Evolutionary conservation across 768 basidiomycete genomes (phyloP).

Genomic region (Sarcodon sp.): DNA sequence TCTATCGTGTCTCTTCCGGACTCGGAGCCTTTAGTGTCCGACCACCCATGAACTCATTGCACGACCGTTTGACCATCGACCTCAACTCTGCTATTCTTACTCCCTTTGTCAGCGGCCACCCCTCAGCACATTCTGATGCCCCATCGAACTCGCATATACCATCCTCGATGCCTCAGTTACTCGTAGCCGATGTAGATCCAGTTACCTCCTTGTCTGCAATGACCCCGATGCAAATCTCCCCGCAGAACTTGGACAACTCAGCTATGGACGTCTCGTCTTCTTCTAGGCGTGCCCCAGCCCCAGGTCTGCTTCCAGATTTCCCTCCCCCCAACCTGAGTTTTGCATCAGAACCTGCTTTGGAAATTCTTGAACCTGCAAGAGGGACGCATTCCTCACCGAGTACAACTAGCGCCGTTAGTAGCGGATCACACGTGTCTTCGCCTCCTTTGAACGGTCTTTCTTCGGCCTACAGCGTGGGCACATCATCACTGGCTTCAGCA

Average conservation of each 20-base stretch:
- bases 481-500: slow-evolving; percentile 21
- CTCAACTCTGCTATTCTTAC: no score
- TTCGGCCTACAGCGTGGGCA: slow-evolving; percentile 13
- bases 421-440: slow-evolving; percentile 19
- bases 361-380: slow-evolving; percentile 15
- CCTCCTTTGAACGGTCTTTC: slow-evolving; percentile 18
- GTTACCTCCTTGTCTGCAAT: slow-evolving; percentile 8
- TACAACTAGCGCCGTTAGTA: slow-evolving; percentile 18
- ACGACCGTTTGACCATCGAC: no score
- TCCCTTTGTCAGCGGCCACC: no score
- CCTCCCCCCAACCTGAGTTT: slow-evolving; percentile 19
- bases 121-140: no score
- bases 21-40: no score
- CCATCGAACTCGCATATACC: slow-evolving; percentile 9
- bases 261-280: slow-evolving; percentile 13
- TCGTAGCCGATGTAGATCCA: slow-evolving; percentile 11
- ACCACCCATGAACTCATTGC: no score
- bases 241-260: slow-evolving; percentile 6
- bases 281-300: slow-evolving; percentile 14
- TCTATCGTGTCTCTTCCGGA: no score
- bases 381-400: slow-evolving; percentile 19
- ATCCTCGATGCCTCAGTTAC: slow-evolving; percentile 9
- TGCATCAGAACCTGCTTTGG: slow-evolving; percentile 18
- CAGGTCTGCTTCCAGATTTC: slow-evolving; percentile 30
- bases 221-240: slow-evolving; percentile 11